Percentiles rank a stretch among this genome's conserved stretches.
Conservation (phyloP, 108 stramenopile species). For the Conticribra weissflogii region DNA sequence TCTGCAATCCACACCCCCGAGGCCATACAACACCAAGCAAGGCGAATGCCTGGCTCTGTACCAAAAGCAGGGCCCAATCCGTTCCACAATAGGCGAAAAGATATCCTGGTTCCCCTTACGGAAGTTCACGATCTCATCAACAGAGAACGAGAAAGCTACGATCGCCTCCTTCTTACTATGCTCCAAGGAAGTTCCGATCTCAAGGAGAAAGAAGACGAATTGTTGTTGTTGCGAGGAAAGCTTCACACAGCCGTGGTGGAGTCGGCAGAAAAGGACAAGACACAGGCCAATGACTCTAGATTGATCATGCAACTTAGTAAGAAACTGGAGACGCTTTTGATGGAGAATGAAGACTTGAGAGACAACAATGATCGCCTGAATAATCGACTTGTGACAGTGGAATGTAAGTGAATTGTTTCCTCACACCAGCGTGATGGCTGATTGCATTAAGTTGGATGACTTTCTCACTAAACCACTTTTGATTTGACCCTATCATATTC, state of each 20-base stretch:
- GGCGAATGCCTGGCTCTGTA: constrained; percentile 52
- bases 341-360: constrained; percentile 92
- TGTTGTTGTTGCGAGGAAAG: constrained; percentile 65
- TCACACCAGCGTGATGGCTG: background rate
- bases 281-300: constrained; percentile 91
- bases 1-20: constrained; percentile 66
- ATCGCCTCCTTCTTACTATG: constrained; percentile 83
- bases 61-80: constrained; percentile 52
- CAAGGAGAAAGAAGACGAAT: constrained; percentile 90
- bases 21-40: constrained; percentile 39
- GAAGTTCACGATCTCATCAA: constrained; percentile 87
- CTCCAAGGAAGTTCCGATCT: constrained; percentile 84
- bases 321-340: constrained; percentile 90
- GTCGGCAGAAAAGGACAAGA: constrained; percentile 81
- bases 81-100: constrained; percentile 41
- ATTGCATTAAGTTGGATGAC: background rate
- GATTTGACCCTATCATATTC: background rate
- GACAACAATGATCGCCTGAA: constrained; percentile 90
- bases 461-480: background rate
- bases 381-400: constrained; percentile 78
- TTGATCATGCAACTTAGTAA: constrained; percentile 93
- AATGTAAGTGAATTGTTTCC: constrained; percentile 62
- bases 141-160: constrained; percentile 85
- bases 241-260: constrained; percentile 71
- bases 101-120: constrained; percentile 81